Percentiles rank a stretch among this genome's conserved stretches.
These are phyloP conservation scores for Eucalyptus tenuipes DNA, from an alignment of 345 rosid genomes.

Conservation along the genomic window DNA sequence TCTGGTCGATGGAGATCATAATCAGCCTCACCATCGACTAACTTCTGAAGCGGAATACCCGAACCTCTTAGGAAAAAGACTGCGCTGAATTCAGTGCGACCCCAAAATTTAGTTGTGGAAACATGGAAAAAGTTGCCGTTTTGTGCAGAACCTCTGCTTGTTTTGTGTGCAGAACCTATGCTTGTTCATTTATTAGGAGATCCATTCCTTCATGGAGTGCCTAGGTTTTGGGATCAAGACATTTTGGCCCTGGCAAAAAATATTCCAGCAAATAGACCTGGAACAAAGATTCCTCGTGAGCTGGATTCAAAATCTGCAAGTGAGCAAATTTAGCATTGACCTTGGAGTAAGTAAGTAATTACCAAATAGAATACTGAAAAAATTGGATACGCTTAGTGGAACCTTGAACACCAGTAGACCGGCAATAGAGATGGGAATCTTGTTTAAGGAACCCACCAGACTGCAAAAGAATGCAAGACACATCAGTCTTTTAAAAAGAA, in stretches of 20 bases:
- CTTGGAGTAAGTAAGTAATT: background rate
- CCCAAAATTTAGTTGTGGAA: background rate
- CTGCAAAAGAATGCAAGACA: slow-evolving; percentile 12
- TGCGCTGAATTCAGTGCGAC: background rate
- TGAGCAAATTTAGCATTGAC: background rate
- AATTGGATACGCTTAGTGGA: slow-evolving; percentile 61
- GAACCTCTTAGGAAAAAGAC: background rate
- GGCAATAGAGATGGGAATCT: slow-evolving; percentile 75
- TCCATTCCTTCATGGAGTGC: background rate
- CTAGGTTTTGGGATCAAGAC: slow-evolving; percentile 23
- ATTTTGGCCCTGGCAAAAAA: slow-evolving; percentile 81
- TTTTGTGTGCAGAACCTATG: background rate
- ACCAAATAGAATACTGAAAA: slow-evolving; percentile 87
- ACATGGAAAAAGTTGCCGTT: background rate
- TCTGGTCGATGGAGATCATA: background rate
- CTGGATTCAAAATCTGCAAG: background rate
- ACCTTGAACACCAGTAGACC: slow-evolving; percentile 71
- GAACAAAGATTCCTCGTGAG: background rate
- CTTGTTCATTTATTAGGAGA: background rate
- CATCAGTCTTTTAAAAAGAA: background rate
- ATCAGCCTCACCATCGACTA: background rate
- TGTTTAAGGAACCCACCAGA: slow-evolving; percentile 84
- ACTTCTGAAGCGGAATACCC: background rate
- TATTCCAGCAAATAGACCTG: slow-evolving; percentile 88
- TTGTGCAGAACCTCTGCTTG: background rate